A percentile compares a stretch with the other conserved stretches of the same genome.
These are phyloP conservation scores for Phytophthora agathidicida DNA, from an alignment of 352 stramenopile species.

Conservation along the genomic window DNA sequence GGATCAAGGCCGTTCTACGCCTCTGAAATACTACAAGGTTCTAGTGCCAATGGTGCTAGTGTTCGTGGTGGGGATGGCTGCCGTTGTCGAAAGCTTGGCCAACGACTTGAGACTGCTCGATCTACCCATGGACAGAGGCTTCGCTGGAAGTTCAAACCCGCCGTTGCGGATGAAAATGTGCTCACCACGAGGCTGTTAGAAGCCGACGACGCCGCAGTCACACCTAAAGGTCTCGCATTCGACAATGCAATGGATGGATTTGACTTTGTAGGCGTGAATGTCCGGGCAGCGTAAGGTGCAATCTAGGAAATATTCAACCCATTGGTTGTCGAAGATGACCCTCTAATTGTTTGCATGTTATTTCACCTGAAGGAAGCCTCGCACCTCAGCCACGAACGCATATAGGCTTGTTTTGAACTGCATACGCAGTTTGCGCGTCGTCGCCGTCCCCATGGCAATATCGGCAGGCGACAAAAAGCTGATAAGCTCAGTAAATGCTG, in stretches of 20 bases:
- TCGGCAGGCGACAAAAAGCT: slow-evolving; percentile 69
- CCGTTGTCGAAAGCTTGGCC: slow-evolving; percentile 45
- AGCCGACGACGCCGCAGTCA: slow-evolving; percentile 17
- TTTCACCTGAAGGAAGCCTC: slow-evolving; percentile 85
- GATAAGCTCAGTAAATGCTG: slow-evolving; percentile 69
- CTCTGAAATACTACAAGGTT: not conserved
- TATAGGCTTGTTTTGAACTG: slow-evolving; percentile 87
- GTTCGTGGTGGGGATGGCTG: slow-evolving; percentile 21
- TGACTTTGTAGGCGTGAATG: slow-evolving; percentile 29
- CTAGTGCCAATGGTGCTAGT: slow-evolving; percentile 7
- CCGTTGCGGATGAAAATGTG: slow-evolving; percentile 33
- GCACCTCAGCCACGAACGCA: slow-evolving; percentile 80
- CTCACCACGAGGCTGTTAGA: slow-evolving; percentile 49
- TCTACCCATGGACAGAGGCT: slow-evolving; percentile 28
- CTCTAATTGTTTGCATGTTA: slow-evolving; percentile 32
- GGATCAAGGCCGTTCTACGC: slow-evolving; percentile 13
- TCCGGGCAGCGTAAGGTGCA: slow-evolving; percentile 9
- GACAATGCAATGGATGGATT: slow-evolving; percentile 40
- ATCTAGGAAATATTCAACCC: not conserved
- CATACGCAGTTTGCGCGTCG: slow-evolving; percentile 70
- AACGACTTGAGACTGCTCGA: slow-evolving; percentile 37
- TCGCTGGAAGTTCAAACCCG: slow-evolving; percentile 37
- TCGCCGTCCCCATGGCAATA: slow-evolving; percentile 61
- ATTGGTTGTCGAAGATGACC: slow-evolving; percentile 4
- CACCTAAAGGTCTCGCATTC: slow-evolving; percentile 5